Evolutionary conservation across 306 rosid species (phyloP), one percentile per base, ranked within the genome.

Genomic region (Quercus mongolica): DNA sequence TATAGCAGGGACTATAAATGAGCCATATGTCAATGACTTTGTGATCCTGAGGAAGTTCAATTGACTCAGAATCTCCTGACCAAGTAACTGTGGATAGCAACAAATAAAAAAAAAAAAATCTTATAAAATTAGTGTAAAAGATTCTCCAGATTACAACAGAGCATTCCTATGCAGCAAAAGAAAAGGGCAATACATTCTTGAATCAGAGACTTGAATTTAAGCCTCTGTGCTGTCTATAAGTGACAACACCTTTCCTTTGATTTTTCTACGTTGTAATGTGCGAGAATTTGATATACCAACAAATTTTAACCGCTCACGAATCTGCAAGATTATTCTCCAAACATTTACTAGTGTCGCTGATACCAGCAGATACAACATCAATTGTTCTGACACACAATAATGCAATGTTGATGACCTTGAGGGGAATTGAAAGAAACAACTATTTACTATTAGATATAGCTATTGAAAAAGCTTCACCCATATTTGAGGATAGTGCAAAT

Each of bases 31-130:
- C 87, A 65, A 84, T 52, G 25, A 80, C 82, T 77, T 80, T 84
- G 73, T 84, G 85, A 77, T 84, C 85, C 71, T 64, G 82, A 51
- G 77, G 52, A 77, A 73, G 76, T 74, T 77, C 77, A 84, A 13
- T 46, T 77, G 82, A 73, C 81, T 84, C 82, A 84, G 55, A 69
- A 84, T 84, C 82, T 84, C 87, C 64, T 84, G 87, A 78, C 85
- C 80, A 21, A 84, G 78, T 71, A 58, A 80, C 85, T 84, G 57
- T 35, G 0, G 23, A 19, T 18, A 58, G 64, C 44, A 51, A 20
- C 30, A 65, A 77, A 67, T 6, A 8, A 63, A 30, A 15, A 15
- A n/a, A n/a, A n/a, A 21, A 15, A 74, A 23, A 18, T 14, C 4
- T 11, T 11, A 63, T 25, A 4, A 19, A 19, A 28, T 20, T 1